Base-by-base conservation (phyloP, 768 basidiomycete genomes). In the Cystobasidium onofrii region DNA sequence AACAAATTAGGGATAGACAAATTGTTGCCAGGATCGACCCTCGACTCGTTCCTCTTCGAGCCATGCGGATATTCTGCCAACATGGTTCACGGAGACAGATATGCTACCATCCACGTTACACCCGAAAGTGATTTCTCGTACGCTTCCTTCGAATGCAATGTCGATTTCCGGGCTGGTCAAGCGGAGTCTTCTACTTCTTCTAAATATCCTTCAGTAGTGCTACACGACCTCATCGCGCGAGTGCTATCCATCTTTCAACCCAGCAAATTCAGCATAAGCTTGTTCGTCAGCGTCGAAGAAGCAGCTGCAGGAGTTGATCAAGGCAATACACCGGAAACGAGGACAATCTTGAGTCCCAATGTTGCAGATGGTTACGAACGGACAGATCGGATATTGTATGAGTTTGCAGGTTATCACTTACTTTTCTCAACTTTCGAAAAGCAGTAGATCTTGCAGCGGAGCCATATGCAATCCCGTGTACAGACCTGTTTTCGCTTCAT, bases 41-140 rank as follows among this genome's bases (percentile, higher is more conserved):
- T 97, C 73, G 96, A 99, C 81, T 89, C 92, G 0, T 98, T 92
- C 81, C 87, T 91, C 0, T 98, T 99, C 83, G 84, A 87, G 20
- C 96, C 96, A 1, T 99, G 96, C 80, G 96, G 96, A 29, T 99
- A 96, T 80, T 92, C 90, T 1, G 89, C 91, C 75, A 99, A 99
- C 80, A 87, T 98, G 13, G 80, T 83, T 17, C 79, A 81, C 20
- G 87, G 87, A 18, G 96, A 97, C 81, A 92, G 95, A 44, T 99
- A 99, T 82, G 97, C 91, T 81, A 97, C 92, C 7, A 95, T 99
- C 71, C 96, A 99, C 80, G 95, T 98, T 74, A 99, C 96, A 0
- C 96, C 96, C 31, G 96, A 98, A 81, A 88, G 90, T 78, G 95
- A 91, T 71, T 98, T 92, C 90, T 96, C 93, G 57, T 99, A 96